Base-by-base conservation (phyloP, 345 rosid genomes). In the Aquilaria sinensis region DNA sequence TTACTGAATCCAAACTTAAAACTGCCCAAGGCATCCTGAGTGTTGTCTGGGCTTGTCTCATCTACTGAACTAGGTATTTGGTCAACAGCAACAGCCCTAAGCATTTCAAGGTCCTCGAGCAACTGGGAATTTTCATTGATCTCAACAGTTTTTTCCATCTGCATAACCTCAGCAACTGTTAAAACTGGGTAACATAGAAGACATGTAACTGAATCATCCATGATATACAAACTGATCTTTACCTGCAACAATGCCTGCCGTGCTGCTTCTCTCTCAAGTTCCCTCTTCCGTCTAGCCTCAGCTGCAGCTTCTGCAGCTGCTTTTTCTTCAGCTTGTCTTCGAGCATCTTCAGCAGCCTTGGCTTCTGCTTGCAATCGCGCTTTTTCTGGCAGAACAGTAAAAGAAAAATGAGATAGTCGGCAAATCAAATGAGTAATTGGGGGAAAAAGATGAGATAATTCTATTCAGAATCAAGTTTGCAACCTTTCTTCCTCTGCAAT, bases 121-220 rank as follows among this genome's bases (percentile, higher is more conserved):
- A 90, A 90, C 58, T 81, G 79, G 64, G 91, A 76, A 74, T 84
- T 90, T 84, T 88, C 99, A 46, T 88, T 87, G 62, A 94, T 90
- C 60, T 88, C 95, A n/a, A 94, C 92, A 8, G 96, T 94, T 74
- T 84, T 94, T 65, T 94, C 99, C 88, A 94, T 88, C 99, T 94
- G 81, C 72, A 78, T 4, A 55, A 65, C 53, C 54, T 63, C 58
- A 56, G 50, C 51, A 57, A 51, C 4, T 16, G 49, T 33, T 43
- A 55, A 43, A 54, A 61, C 41, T 56, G 61, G 47, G 58, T 48
- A 56, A 53, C 16, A 2, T 51, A 51, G 56, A 64, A 46, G 23
- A 32, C 6, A 48, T 10, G 6, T 10, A 33, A 1, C 37, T 53
- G 10, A 48, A 56, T n/a, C 9, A 53, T 12, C 8, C 15, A 56